Conservation (phyloP, 164 flowering plant species). For the Dillenia suffruticosa region DNA sequence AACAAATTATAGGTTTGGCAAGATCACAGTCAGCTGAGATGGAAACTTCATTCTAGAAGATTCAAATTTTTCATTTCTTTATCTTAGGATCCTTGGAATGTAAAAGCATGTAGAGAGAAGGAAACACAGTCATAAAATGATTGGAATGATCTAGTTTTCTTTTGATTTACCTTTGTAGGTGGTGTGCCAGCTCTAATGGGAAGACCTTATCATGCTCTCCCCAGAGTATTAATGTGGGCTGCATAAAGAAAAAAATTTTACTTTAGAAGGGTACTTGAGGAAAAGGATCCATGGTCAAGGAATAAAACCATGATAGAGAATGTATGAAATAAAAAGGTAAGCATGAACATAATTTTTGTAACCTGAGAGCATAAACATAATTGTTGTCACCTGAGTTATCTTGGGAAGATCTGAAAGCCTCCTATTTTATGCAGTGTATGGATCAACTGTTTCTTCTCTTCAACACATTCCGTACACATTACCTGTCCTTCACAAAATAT, state of each 20-base stretch:
- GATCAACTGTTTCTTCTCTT: conserved; percentile 64
- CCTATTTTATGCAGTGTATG: conserved; percentile 40
- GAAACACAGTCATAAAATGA: no score
- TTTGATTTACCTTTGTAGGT: conserved; percentile 33
- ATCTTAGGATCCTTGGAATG: no score
- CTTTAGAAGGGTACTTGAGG: no score
- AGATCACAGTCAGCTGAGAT: no score
- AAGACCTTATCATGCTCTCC: conserved; percentile 54
- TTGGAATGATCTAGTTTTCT: no score
- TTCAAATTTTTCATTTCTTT: no score
- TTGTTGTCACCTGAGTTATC: conserved; percentile 54
- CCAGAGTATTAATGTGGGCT: conserved; percentile 56
- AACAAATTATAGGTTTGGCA: no score
- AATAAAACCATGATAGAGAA: neutral
- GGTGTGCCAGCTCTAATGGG: conserved; percentile 49
- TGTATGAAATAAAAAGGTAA: no score
- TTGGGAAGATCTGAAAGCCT: conserved; percentile 59
- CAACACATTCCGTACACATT: conserved; percentile 51
- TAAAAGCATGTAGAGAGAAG: no score
- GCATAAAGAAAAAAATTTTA: conserved; percentile 9
- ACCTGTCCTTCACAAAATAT: conserved; percentile 30
- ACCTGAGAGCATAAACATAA: conserved; percentile 38
- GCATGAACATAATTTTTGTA: neutral
- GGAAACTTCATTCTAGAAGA: no score
- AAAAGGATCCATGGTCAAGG: neutral